Evolutionary conservation across 768 basidiomycete species (phyloP), one percentile per base, ranked within the genome.

Genomic region (Naganishia randhawae): DNA sequence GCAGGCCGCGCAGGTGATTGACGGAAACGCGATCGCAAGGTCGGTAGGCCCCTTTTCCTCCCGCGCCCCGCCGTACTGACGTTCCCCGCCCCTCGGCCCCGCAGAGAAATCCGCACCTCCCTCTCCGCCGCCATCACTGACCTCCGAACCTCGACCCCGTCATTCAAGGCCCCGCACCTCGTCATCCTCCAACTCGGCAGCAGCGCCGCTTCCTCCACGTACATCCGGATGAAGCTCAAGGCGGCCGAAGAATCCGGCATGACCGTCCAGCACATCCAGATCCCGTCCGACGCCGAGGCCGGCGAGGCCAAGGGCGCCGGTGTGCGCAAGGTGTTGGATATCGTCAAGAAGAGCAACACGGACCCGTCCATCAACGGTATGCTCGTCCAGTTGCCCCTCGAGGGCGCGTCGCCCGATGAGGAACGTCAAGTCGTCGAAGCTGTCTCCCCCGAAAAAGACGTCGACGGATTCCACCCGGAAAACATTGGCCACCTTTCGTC

Each of bases 381-480:
- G 55, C 85, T 99, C 55, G 96, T 99, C 2, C 96, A 99, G 81
- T 87, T 98, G 14, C 96, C 96, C 27, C 86, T 99, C 1, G 84
- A 88, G 31, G 90, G 93, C 70, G 85, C 97, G 69, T 85, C 84
- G 37, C 78, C 88, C 8, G 90, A 89, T 35, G 92, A 87, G 27
- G 94, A 96, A 78, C 88, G 92, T 63, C 84, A 84, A 29, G 89
- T 99, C 63, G 97, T 93, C n/a, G 95, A 98, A 80, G 88, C 91
- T 13, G 87, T 99, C 69, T 89, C 87, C 68, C 92, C 92, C 19
- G 85, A 88, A 78, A 99, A 99, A 82, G 96, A 99, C 73, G 89
- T 99, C 69, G 96, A 99, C 80, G 96, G 93, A 91, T 99, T 99
- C 84, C 92, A 97, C 82, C 92, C 95, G 5, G 94, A 95, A 81